phyloP scores from a whole-genome alignment of 495 filamentous ascomycete species.

The Aspergillus indologenus region DNA sequence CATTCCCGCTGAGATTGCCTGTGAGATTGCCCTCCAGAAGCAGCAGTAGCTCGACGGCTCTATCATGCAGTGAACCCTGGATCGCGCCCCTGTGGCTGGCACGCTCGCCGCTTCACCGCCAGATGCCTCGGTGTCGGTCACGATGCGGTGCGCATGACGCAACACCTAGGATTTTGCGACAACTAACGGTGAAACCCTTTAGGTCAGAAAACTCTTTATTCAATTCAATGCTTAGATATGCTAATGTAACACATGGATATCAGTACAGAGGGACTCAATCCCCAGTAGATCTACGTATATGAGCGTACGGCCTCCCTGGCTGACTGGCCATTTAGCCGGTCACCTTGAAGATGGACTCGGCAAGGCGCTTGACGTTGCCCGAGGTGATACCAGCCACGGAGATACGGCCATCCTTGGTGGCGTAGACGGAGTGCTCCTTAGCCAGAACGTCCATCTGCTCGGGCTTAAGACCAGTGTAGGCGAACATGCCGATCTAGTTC shows the following conservation, averaged over 20 bases:
- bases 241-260: constrained; percentile 31
- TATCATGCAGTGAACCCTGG: not conserved
- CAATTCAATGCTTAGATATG: constrained; percentile 20
- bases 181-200: not conserved
- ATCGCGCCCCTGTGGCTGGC: not conserved
- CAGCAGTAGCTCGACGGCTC: too few relatives aligned
- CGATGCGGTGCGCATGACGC: too few relatives aligned
- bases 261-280: constrained; percentile 19
- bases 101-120: not conserved
- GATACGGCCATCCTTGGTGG: constrained; percentile 95
- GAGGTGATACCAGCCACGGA: constrained; percentile 94
- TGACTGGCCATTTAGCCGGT: constrained; percentile 51
- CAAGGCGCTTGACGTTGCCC: constrained; percentile 88
- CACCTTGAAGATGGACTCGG: constrained; percentile 93
- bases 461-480: constrained; percentile 89
- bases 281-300: constrained; percentile 21
- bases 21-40: not conserved
- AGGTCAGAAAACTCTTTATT: constrained; percentile 4
- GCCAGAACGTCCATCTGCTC: constrained; percentile 91
- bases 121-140: not conserved
- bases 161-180: not conserved
- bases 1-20: not conserved
- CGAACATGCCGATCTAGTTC: constrained; percentile 94
- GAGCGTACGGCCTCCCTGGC: constrained; percentile 8
- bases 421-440: constrained; percentile 97